phyloP scores from a whole-genome alignment of 75 land plant species.

The Ceratopteris richardii region DNA sequence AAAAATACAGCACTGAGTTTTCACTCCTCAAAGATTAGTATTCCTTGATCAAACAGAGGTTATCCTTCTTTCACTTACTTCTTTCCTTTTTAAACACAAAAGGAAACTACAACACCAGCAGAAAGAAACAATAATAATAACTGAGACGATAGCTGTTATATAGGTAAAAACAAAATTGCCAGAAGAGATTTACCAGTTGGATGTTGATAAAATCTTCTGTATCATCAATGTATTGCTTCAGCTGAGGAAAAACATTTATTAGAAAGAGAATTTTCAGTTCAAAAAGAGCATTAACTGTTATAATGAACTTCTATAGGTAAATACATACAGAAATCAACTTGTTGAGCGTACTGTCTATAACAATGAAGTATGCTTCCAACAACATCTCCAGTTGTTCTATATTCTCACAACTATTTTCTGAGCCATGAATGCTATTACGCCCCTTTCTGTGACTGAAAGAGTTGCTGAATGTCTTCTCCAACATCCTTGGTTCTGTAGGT shows the following conservation, averaged over 20 bases:
- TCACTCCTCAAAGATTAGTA: no score
- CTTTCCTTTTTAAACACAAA: neutral
- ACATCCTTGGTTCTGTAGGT: conserved; percentile 16
- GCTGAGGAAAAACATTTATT: conserved; percentile 38
- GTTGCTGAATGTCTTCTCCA: conserved; percentile 42
- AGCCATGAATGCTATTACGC: conserved; percentile 34
- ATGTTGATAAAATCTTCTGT: conserved; percentile 92
- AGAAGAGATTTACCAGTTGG: conserved; percentile 54
- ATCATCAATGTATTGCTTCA: conserved; percentile 86
- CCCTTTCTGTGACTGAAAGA: conserved; percentile 34
- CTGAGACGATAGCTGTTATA: neutral
- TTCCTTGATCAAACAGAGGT: no score
- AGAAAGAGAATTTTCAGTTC: no score
- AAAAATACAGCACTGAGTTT: no score
- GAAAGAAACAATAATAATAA: no score
- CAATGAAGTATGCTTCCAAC: conserved; percentile 84
- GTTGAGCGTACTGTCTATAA: conserved; percentile 71
- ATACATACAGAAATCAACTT: conserved; percentile 51
- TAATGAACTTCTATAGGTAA: no score
- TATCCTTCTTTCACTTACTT: neutral
- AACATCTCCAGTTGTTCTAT: conserved; percentile 81
- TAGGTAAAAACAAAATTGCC: neutral
- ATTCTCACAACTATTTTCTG: conserved; percentile 32
- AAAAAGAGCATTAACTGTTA: no score
- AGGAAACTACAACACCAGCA: no score